Evolutionary conservation across 2,329 filamentous ascomycete genomes (phyloP).

Genomic region (Achaetomium macrosporum): DNA sequence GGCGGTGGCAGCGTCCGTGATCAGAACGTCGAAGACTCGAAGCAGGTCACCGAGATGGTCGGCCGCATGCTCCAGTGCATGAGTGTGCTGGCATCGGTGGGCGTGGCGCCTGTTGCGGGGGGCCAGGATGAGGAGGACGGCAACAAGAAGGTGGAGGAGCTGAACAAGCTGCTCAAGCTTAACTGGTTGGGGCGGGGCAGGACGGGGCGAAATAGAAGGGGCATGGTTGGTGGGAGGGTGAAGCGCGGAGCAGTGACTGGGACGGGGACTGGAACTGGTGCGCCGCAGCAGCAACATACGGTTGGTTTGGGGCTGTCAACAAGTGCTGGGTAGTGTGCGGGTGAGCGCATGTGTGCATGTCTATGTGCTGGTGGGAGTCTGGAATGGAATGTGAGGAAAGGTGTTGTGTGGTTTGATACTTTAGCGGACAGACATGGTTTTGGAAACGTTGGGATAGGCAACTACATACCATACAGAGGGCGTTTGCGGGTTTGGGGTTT

Average conservation of each 20-base stretch:
- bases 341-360: too few relatives aligned
- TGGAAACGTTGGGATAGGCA: too few relatives aligned
- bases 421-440: too few relatives aligned
- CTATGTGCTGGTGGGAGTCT: too few relatives aligned
- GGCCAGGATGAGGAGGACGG: slow-evolving; percentile 60
- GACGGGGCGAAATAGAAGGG: slow-evolving; percentile 81
- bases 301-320: neutral
- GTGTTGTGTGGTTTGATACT: too few relatives aligned
- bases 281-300: too few relatives aligned
- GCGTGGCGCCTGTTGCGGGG: slow-evolving; percentile 18
- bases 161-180: slow-evolving; percentile 84
- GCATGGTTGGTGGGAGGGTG: slow-evolving; percentile 70
- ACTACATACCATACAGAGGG: too few relatives aligned
- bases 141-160: slow-evolving; percentile 72
- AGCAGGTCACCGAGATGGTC: slow-evolving; percentile 88
- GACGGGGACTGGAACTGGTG: too few relatives aligned
- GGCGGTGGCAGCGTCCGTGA: slow-evolving; percentile 40
- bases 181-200: slow-evolving; percentile 92
- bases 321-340: too few relatives aligned
- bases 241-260: slow-evolving; percentile 35
- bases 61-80: slow-evolving; percentile 95
- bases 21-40: slow-evolving; percentile 60
- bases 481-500: too few relatives aligned
- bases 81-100: slow-evolving; percentile 74
- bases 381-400: too few relatives aligned